A percentile compares a stretch with the other conserved stretches of the same genome.
Evolutionary conservation across 331 rosid genomes (phyloP).

Genomic region (Pyracantha coccinea): DNA sequence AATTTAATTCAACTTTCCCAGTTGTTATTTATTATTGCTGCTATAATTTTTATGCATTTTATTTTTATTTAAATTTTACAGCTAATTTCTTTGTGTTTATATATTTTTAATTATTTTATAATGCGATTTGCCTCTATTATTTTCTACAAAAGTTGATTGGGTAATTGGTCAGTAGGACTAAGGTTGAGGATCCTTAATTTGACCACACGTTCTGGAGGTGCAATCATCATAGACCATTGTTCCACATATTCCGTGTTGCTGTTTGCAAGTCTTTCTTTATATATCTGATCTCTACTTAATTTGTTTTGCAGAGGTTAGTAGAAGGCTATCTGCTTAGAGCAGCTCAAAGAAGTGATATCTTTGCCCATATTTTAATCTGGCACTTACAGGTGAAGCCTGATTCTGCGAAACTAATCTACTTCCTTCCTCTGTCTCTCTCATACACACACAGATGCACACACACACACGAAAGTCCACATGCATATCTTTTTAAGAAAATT

Average conservation of each 20-base stretch:
- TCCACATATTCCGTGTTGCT: neutral
- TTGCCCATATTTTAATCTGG: conserved; percentile 97
- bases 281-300: conserved; percentile 11
- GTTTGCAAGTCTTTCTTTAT: neutral
- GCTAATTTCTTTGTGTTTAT: neutral
- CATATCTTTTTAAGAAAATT: neutral
- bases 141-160: neutral
- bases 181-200: conserved; percentile 1
- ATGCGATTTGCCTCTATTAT: neutral
- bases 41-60: neutral
- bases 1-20: too few species aligned
- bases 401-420: neutral
- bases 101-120: neutral
- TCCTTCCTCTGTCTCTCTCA: neutral
- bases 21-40: too few species aligned
- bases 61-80: neutral
- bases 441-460: neutral
- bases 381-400: conserved; percentile 64
- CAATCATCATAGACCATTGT: neutral
- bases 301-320: conserved; percentile 68
- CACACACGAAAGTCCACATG: neutral
- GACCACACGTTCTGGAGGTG: neutral
- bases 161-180: neutral
- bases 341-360: conserved; percentile 88
- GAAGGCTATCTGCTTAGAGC: conserved; percentile 98